Evolutionary conservation across 257 asterid genomes (phyloP), one percentile per base, ranked within the genome.

Genomic region (Solanum tarapatanum): DNA sequence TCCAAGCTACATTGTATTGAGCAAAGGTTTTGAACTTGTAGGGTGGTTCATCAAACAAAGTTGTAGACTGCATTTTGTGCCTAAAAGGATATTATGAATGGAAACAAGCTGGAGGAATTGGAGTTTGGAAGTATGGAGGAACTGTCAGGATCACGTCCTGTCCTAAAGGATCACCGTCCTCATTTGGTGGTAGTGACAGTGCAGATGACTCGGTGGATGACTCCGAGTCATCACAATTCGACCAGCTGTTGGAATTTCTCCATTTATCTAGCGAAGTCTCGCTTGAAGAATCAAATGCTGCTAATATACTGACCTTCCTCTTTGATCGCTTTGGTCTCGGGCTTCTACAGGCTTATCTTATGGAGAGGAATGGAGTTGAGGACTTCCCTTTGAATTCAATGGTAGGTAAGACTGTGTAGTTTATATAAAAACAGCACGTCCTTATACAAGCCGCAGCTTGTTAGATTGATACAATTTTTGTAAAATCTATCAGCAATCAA

Each of bases 41-140:
- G 98, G 99, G 99, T 84, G 99, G 99, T 85, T 96, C 99, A 64
- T 95, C 99, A 19, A 93, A 94, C 70, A 96, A 95, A 92, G 98
- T 96, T 80, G 99, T 95, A 85, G 99, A 96, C 62, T 96, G 99
- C 88, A 93, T 96, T 91, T 93, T 96, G 39, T 96, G 99, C 88
- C 89, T 96, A 79, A 96, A 96, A 93, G 98, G 98, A 58, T 95
- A 95, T 87, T 90, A 92, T 39, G 98, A 95, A 90, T 96, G 99
- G 99, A 94, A 91, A 88, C 93, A 93, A 91, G 91, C 98, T 24
- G 99, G 99, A 82, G 98, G 94, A 80, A 92, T 92, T 89, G 98
- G 99, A 79, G 97, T 95, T 66, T 96, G 98, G 98, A 95, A 91
- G 87, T 96, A 96, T 60, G 99, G 98, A 3, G 98, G 99, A 77